phyloP scores from a whole-genome alignment of 2,329 filamentous ascomycete genomes.

The Sporothrix schenckii region DNA sequence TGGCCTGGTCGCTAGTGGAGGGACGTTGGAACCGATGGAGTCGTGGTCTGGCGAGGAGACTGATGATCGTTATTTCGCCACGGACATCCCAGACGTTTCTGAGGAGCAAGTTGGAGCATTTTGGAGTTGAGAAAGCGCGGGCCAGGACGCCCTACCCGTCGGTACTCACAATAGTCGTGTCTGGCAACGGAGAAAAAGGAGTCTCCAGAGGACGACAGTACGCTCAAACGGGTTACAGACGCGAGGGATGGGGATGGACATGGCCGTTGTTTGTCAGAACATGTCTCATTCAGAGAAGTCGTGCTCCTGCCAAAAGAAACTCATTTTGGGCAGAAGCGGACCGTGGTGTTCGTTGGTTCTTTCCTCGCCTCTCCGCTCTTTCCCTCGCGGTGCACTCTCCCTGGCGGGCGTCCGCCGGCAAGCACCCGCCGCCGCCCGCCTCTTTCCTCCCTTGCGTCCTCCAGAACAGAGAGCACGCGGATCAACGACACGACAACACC shows the following conservation, averaged over 20 bases:
- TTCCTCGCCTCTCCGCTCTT: neutral
- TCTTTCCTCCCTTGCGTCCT: conserved; percentile 11
- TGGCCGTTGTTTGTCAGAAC: conserved; percentile 10
- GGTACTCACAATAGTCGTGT: neutral
- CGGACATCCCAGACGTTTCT: neutral
- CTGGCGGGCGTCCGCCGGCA: conserved; percentile 15
- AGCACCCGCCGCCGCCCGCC: neutral
- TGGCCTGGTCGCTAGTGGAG: conserved; percentile 1
- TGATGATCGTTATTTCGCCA: conserved; percentile 21
- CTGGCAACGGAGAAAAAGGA: neutral
- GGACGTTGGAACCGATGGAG: conserved; percentile 5
- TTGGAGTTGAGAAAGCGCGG: neutral
- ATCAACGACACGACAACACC: neutral
- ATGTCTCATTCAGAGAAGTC: neutral
- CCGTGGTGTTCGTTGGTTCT: neutral
- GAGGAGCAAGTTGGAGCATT: neutral
- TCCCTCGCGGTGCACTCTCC: neutral
- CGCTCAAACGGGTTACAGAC: neutral
- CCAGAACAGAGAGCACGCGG: neutral
- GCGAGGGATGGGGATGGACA: conserved; percentile 20
- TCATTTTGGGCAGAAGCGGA: neutral
- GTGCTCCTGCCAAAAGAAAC: conserved; percentile 13
- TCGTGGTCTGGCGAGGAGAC: conserved; percentile 6
- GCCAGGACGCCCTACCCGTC: conserved; percentile 19
- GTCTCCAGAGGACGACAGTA: neutral